These are phyloP conservation scores for Lupinus albus DNA, from an alignment of 306 rosid genomes.

Conservation along the genomic window DNA sequence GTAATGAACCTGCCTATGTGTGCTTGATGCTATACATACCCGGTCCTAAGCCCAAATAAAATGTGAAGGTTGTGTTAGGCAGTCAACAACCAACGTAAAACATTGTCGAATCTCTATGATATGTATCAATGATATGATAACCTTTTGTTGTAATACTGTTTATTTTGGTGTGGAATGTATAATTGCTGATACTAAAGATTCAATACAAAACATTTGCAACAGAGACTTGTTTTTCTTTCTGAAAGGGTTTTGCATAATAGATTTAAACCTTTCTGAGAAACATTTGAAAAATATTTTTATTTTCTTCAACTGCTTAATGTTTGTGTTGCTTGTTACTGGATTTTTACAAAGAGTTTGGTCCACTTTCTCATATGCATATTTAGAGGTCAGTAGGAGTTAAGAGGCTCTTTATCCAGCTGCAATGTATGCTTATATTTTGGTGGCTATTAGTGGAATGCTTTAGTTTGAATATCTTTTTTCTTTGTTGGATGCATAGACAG, in stretches of 20 bases:
- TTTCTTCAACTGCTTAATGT: background rate
- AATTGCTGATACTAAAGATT: conserved; percentile 3
- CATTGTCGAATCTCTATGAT: too few relatives aligned
- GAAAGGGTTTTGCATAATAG: too few relatives aligned
- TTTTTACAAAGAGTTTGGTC: background rate
- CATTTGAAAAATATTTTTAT: background rate
- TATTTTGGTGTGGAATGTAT: conserved; percentile 27
- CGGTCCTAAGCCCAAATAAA: too few relatives aligned
- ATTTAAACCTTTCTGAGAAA: conserved; percentile 25
- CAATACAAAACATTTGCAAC: conserved; percentile 15
- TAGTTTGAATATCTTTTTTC: background rate
- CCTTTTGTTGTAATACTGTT: conserved; percentile 11
- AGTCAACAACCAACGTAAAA: too few relatives aligned
- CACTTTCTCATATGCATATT: background rate
- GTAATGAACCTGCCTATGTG: too few relatives aligned
- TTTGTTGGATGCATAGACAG: conserved; percentile 9
- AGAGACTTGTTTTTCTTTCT: too few relatives aligned
- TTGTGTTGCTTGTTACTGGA: background rate
- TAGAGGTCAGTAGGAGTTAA: background rate
- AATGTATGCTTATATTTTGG: background rate
- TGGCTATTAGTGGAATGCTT: background rate
- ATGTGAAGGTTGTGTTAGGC: too few relatives aligned
- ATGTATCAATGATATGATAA: too few relatives aligned
- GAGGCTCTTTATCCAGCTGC: background rate
- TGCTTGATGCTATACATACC: too few relatives aligned